These are phyloP conservation scores for Hirsutella rhossiliensis DNA, from an alignment of 2,329 filamentous ascomycete genomes.

Conservation along the genomic window DNA sequence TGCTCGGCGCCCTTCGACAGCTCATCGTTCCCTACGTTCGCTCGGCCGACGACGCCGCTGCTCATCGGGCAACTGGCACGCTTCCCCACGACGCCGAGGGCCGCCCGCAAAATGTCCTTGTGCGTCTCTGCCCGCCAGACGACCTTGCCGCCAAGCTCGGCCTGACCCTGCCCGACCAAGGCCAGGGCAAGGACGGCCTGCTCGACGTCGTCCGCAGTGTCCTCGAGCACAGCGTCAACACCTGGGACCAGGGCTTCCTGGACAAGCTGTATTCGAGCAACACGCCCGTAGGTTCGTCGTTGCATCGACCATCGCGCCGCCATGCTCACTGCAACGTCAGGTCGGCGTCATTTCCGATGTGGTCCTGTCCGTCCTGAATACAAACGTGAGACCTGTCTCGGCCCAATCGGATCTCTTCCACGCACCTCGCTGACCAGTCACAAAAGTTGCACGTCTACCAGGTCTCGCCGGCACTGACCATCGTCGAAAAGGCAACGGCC, in stretches of 20 bases:
- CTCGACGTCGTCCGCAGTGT: slow-evolving; percentile 58
- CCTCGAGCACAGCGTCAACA: slow-evolving; percentile 83
- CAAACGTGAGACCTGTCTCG: slow-evolving; percentile 48
- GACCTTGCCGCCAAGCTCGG: slow-evolving; percentile 42
- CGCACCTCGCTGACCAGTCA: not conserved
- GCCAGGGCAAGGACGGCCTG: slow-evolving; percentile 59
- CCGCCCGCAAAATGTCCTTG: slow-evolving; percentile 41
- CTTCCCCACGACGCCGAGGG: slow-evolving; percentile 26
- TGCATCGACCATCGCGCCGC: not conserved
- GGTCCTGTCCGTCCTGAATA: slow-evolving; percentile 76
- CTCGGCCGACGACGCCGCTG: slow-evolving; percentile 52
- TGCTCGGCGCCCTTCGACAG: slow-evolving; percentile 53
- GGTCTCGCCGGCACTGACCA: slow-evolving; percentile 76
- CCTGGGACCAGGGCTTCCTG: slow-evolving; percentile 95
- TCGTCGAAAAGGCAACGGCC: slow-evolving; percentile 78
- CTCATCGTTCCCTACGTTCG: slow-evolving; percentile 61
- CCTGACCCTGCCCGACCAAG: slow-evolving; percentile 45
- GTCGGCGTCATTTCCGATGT: slow-evolving; percentile 79
- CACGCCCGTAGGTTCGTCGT: slow-evolving; percentile 49
- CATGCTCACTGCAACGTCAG: slow-evolving; percentile 20
- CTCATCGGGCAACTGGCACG: slow-evolving; percentile 38
- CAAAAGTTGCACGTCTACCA: slow-evolving; percentile 74
- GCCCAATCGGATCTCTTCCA: not conserved
- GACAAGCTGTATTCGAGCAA: slow-evolving; percentile 92
- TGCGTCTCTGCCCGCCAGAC: slow-evolving; percentile 49